Evolutionary conservation across 2,329 filamentous ascomycete species (phyloP), one percentile per base, ranked within the genome.

Genomic region (Trichoderma atroviride): DNA sequence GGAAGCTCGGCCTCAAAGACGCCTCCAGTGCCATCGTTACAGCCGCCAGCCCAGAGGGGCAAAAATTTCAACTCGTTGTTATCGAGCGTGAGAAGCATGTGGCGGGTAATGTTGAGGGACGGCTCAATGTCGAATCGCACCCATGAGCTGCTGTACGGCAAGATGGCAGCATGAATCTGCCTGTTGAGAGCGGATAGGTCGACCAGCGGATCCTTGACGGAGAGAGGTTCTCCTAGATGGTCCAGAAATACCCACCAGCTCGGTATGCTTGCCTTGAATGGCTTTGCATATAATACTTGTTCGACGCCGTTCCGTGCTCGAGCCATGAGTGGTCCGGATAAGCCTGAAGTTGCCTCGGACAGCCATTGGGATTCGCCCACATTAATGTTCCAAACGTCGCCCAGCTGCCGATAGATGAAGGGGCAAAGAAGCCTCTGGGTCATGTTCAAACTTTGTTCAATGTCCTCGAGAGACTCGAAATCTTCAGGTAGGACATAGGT

Each of bases 31-130:
- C 82, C 82, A 71, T 87, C 85, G 69, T 87, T 81, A 55, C 80
- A 76, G 1, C 81, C 89, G 4, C 86, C 89, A 0, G 88, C 89
- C 88, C 88, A 92, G 4, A 91, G 79, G 0, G 90, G 89, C 3
- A 92, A 81, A 71, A 84, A 91, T 69, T 86, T 86, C 72, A 87
- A 84, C 78, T 92, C 89, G 2, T 85, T 79, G 4, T 87, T 82
- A 0, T 79, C 78, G 1, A 92, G 81, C 5, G 81, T 83, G 0
- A 89, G 81, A 0, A 90, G 76, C 29, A 87, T 71, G 72, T 87
- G 83, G 3, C 79, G 77, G 0, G 80, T 83, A 3, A 81, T 71
- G 16, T 75, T 75, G 31, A 81, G 75, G 1, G 76, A 74, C 3
- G 80, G 77, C 33, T 81, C 77, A 14, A 80, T 73, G 4, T 78